Evolutionary conservation across 2,329 filamentous ascomycete species (phyloP).

Genomic region (Xylaria sp.): DNA sequence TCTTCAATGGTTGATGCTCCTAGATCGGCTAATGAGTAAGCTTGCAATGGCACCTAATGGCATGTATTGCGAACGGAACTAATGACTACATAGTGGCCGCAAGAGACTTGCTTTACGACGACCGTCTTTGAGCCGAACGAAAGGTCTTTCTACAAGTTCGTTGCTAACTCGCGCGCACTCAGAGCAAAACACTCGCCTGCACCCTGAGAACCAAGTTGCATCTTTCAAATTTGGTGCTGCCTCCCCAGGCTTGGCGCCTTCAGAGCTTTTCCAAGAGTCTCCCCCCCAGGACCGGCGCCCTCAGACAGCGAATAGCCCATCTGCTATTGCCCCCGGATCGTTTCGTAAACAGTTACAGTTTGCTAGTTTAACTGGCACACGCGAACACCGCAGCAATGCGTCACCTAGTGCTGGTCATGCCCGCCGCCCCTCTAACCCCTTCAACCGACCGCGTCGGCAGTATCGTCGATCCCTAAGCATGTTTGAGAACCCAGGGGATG

Average conservation of each 20-base stretch:
- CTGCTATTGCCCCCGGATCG: slow-evolving; percentile 58
- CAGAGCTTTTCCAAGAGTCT: slow-evolving; percentile 84
- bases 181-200: slow-evolving; percentile 54
- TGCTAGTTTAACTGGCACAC: slow-evolving; percentile 62
- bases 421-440: slow-evolving; percentile 77
- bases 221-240: slow-evolving; percentile 76
- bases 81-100: slow-evolving; percentile 63
- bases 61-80: slow-evolving; percentile 31
- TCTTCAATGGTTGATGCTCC: slow-evolving; percentile 58
- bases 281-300: slow-evolving; percentile 76
- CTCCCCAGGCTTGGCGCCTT: slow-evolving; percentile 73
- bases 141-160: slow-evolving; percentile 76
- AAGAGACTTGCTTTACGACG: slow-evolving; percentile 73
- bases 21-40: slow-evolving; percentile 65
- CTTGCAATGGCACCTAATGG: slow-evolving; percentile 32
- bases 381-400: slow-evolving; percentile 70
- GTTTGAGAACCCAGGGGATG: slow-evolving; percentile 91
- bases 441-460: slow-evolving; percentile 83
- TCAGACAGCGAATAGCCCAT: slow-evolving; percentile 69
- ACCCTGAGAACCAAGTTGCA: slow-evolving; percentile 73
- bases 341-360: slow-evolving; percentile 73
- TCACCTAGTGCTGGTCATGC: slow-evolving; percentile 78
- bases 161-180: slow-evolving; percentile 57
- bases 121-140: slow-evolving; percentile 78
- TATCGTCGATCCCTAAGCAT: slow-evolving; percentile 95